Evolutionary conservation across 1,284 basidiomycete genomes (phyloP), one percentile per base, ranked within the genome.

Genomic region (Flammula alnicola): DNA sequence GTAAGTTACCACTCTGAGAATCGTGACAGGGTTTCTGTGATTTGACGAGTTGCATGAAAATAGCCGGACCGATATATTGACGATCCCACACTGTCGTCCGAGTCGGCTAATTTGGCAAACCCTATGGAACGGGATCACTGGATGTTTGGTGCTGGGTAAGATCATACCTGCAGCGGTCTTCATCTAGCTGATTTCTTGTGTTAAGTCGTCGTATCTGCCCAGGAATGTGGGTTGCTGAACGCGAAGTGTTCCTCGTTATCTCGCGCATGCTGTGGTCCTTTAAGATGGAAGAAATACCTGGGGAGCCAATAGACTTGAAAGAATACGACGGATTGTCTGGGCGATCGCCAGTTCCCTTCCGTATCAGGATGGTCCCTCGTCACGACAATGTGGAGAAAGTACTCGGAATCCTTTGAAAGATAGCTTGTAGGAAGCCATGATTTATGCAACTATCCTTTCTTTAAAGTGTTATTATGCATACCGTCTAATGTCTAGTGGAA

Each of bases 251-350:
- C 49, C 60, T 76, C 3, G 70, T 63, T 11, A 68, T 75, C 35
- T 65, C 72, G 4, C 63, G 68, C 44, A 64, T 74, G 64, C 62
- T 75, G 17, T 70, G 72, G 73, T 65, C 71, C 2, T 74, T 71
- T 58, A 66, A 52, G 19, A 67, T 74, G 60, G 62, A 67, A 19
- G 59, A 65, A 45, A 63, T 72, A n/a, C 66, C 70, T 0, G 65
- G 58, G 2, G 67, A 72, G 39, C 70, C 70, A 1, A 72, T 74
- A 29, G 66, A 68, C 41, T 57, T 74, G 32, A 70, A 68, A 40
- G 71, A 73, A 47, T 74, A 74, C 35, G 72, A 73, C 42, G 72
- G 72, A 5, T 56, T 67, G n/a, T 73, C 72, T 22, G 72, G 72
- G 10, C 65, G 71, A 17, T 69, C 70, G 0, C 71, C 71, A 1